A percentile compares a stretch with the other conserved stretches of the same genome.
Conservation (phyloP, 2,329 filamentous ascomycete genomes). For the Geoglossum cookeanum region DNA sequence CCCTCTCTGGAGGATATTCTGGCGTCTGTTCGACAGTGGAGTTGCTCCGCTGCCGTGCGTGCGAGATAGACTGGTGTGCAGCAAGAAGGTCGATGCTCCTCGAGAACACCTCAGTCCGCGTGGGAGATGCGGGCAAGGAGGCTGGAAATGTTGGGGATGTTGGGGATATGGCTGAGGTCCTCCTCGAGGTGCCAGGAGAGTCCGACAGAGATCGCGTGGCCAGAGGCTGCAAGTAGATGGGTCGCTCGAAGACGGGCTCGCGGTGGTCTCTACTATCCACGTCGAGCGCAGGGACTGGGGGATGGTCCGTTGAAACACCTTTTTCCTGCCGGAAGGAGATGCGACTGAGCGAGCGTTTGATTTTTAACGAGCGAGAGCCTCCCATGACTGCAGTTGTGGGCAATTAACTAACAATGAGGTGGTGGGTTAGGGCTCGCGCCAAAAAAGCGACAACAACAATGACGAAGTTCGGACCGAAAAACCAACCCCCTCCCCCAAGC, state of each 20-base stretch:
- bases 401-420: background rate
- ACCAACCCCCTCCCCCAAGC: too few species aligned
- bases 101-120: background rate
- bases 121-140: background rate
- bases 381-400: background rate
- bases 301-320: background rate
- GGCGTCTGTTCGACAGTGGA: background rate
- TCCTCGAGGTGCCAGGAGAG: background rate
- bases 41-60: background rate
- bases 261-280: background rate
- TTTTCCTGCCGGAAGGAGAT: background rate
- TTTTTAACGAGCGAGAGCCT: background rate
- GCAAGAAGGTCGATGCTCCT: background rate
- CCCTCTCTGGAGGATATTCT: background rate
- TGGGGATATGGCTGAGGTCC: background rate
- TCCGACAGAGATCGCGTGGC: background rate
- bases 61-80: background rate
- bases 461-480: background rate
- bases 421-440: background rate
- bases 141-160: too few species aligned
- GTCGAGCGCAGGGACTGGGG: background rate
- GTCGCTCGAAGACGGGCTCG: background rate
- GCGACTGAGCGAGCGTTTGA: background rate
- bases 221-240: background rate
- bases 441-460: background rate